Conservation (phyloP, 106 monocot species). For the Gastrodia elata region DNA sequence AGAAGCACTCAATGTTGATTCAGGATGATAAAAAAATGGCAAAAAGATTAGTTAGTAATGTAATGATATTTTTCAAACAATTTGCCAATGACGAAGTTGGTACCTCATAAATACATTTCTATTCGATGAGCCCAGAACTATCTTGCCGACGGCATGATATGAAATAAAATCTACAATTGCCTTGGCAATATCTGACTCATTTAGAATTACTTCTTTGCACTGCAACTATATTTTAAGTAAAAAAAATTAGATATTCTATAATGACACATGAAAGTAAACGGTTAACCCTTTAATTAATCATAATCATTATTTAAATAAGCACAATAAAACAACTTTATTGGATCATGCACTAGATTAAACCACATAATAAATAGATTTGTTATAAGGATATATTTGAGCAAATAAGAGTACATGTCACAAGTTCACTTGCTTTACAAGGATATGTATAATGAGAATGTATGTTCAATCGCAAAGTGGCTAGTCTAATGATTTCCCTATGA, state of each 20-base stretch:
- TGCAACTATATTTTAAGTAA: constrained; percentile 32
- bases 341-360: no score
- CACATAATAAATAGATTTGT: no score
- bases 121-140: constrained; percentile 43
- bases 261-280: neutral
- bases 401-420: no score
- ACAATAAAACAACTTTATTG: no score
- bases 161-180: constrained; percentile 45
- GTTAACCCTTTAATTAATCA: neutral
- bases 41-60: neutral
- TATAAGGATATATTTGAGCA: no score
- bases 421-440: no score
- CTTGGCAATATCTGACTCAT: constrained; percentile 35
- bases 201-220: constrained; percentile 55
- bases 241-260: neutral
- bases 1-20: neutral
- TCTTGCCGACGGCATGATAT: constrained; percentile 31
- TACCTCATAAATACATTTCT: constrained; percentile 39
- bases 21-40: neutral
- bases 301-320: neutral
- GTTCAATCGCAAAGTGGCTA: no score
- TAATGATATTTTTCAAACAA: neutral
- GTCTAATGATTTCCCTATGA: no score
- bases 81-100: neutral
- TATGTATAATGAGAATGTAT: no score